Evolutionary conservation across 129 eudicot genomes (phyloP), one percentile per base, ranked within the genome.

Genomic region (Kitagawia praeruptora): DNA sequence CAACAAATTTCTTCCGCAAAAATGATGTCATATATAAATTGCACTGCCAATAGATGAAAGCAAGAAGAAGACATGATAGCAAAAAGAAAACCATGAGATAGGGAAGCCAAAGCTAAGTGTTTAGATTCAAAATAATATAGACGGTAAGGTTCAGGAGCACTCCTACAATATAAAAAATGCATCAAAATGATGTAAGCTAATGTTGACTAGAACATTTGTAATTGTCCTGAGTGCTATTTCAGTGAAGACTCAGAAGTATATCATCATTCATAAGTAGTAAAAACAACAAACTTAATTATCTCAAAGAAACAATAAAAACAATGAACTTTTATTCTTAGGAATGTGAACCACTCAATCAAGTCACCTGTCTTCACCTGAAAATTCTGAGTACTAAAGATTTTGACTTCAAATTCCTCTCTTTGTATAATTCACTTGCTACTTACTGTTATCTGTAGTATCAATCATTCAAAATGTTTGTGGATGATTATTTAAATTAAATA

Each of bases 1-100:
- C 85, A 92, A 74, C 89, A 88, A n/a, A 87, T 87, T 25, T 95
- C 97, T 87, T 92, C 96, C 7, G 99, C 94, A 84, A 90, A 95
- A 71, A 95, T 84, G 64, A 87, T 76, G 54, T 92, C 97, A 69
- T 80, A 87, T 81, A 95, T 89, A 46, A 69, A 54, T 86, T 89
- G 91, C 81, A 95, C 99, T 92, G 96, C 96, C 87, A 77, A n/a
- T 5, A 84, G 75, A 5, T n/a, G 16, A 15, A 67, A 81, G 38
- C 28, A 80, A 82, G 11, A 16, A 53, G 48, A 79, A 53, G 31
- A n/a, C 27, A 14, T 47, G 21, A 15, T 49, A 38, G 58, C 14
- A 70, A 12, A 70, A 64, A 15, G 15, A 70, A 64, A 16, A 77
- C 1, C n/a, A 45, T 19, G 61, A 19, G 19, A 37, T 19, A 8